Percentiles rank a stretch among this genome's conserved stretches.
Conservation (phyloP, 2,329 filamentous ascomycete genomes). For the Venturiaceae sp. region DNA sequence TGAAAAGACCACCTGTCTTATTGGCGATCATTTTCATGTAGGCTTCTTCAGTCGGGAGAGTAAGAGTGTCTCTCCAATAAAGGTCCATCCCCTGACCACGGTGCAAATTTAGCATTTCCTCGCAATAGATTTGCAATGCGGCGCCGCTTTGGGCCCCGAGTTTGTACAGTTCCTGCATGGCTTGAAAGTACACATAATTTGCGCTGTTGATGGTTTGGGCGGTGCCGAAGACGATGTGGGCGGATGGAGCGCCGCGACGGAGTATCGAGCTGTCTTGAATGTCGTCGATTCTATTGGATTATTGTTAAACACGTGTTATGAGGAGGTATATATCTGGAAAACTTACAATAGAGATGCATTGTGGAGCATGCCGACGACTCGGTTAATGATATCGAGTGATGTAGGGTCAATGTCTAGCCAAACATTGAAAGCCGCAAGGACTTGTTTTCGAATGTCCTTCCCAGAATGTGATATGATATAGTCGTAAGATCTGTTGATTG, state of each 20-base stretch:
- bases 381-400: slow-evolving; percentile 63
- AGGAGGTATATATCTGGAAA: neutral
- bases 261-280: slow-evolving; percentile 39
- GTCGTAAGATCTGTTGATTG: slow-evolving; percentile 68
- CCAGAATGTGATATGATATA: slow-evolving; percentile 71
- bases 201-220: slow-evolving; percentile 43
- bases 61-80: slow-evolving; percentile 36
- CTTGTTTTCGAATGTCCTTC: slow-evolving; percentile 72
- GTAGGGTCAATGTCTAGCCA: slow-evolving; percentile 65
- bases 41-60: slow-evolving; percentile 35
- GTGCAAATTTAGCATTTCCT: slow-evolving; percentile 37
- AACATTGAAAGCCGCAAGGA: slow-evolving; percentile 71
- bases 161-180: slow-evolving; percentile 30
- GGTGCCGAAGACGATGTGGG: slow-evolving; percentile 39
- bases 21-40: slow-evolving; percentile 40
- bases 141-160: neutral
- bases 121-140: slow-evolving; percentile 13
- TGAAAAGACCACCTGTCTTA: slow-evolving; percentile 40
- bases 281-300: slow-evolving; percentile 40
- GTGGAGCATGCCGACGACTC: slow-evolving; percentile 75
- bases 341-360: slow-evolving; percentile 70
- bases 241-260: slow-evolving; percentile 36
- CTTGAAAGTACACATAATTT: slow-evolving; percentile 38
- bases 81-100: slow-evolving; percentile 39
- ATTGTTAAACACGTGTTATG: neutral